Evolutionary conservation across 805 yeast species (phyloP).

Genomic region (Metschnikowia amazonensis): DNA sequence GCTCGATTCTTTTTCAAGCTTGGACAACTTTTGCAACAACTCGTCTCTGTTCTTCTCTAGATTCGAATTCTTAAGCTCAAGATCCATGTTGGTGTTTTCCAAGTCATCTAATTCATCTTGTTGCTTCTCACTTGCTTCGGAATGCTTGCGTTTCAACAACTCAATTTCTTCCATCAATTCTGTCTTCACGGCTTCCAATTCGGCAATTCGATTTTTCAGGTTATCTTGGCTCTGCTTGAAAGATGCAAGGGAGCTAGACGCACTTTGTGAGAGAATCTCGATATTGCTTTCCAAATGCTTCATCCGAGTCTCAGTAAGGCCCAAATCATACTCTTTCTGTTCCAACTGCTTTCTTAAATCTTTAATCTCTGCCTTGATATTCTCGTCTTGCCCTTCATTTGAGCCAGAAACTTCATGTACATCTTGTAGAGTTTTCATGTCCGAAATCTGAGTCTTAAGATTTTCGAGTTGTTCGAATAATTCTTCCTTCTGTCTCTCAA

Average conservation of each 20-base stretch:
- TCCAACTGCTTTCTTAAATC: conserved; percentile 15
- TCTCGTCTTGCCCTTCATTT: neutral
- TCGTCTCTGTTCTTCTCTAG: conserved; percentile 15
- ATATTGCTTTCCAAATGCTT: conserved; percentile 14
- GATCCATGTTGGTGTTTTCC: conserved; percentile 17
- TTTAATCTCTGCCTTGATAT: conserved; percentile 8
- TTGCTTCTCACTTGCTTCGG: conserved; percentile 23
- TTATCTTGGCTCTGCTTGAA: conserved; percentile 11
- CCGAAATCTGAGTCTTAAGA: neutral
- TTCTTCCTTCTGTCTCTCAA: neutral
- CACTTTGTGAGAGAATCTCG: conserved; percentile 14
- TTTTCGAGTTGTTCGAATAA: conserved; percentile 2
- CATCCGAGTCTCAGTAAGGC: conserved; percentile 12
- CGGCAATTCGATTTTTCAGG: conserved; percentile 15
- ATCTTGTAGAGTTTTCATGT: neutral
- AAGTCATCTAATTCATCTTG: conserved; percentile 17
- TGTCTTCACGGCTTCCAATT: conserved; percentile 22
- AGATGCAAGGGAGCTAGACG: conserved; percentile 10
- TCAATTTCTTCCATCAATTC: conserved; percentile 20
- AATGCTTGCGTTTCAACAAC: conserved; percentile 20
- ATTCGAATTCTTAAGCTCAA: conserved; percentile 13
- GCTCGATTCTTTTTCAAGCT: conserved; percentile 9
- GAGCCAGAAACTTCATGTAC: neutral
- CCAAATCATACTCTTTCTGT: conserved; percentile 16
- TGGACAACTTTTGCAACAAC: conserved; percentile 10